Percentiles rank a stretch among this genome's conserved stretches.
Evolutionary conservation across 805 yeast genomes (phyloP).

Genomic region (Blastobotrys parvus): DNA sequence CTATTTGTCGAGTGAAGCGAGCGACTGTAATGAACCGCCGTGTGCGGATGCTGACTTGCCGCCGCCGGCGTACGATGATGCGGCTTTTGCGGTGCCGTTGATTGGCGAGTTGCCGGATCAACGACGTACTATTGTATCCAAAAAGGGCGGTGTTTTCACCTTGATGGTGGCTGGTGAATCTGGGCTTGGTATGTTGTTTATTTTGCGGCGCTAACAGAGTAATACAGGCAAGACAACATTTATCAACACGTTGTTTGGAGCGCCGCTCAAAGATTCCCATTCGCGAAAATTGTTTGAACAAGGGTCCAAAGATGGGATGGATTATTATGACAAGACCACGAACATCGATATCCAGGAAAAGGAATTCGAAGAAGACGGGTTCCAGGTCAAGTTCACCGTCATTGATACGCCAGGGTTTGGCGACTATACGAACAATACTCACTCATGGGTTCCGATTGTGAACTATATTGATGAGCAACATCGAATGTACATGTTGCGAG

Average conservation of each 20-base stretch:
- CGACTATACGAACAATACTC: conserved; percentile 76
- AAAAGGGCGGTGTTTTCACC: conserved; percentile 53
- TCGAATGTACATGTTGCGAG: conserved; percentile 81
- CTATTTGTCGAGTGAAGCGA: no score
- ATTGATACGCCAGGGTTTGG: conserved; percentile 95
- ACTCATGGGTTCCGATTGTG: conserved; percentile 78
- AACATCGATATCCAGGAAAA: conserved; percentile 50
- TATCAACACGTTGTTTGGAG: conserved; percentile 65
- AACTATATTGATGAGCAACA: conserved; percentile 91
- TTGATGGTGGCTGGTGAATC: conserved; percentile 76
- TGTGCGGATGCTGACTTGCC: no score
- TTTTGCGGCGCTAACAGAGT: background rate
- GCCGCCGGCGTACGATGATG: no score
- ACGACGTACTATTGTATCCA: conserved; percentile 44
- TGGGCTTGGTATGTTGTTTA: conserved; percentile 58
- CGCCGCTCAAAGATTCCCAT: conserved; percentile 38
- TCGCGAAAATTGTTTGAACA: conserved; percentile 2
- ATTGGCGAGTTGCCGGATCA: background rate
- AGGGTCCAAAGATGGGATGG: background rate
- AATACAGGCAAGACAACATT: conserved; percentile 72
- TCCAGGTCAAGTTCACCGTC: conserved; percentile 65
- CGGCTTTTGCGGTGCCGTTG: no score
- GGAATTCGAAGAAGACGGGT: conserved; percentile 77
- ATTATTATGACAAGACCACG: conserved; percentile 45
- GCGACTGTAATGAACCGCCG: no score